These are phyloP conservation scores for Nakataea oryzae DNA, from an alignment of 2,329 filamentous ascomycete genomes.

Conservation along the genomic window DNA sequence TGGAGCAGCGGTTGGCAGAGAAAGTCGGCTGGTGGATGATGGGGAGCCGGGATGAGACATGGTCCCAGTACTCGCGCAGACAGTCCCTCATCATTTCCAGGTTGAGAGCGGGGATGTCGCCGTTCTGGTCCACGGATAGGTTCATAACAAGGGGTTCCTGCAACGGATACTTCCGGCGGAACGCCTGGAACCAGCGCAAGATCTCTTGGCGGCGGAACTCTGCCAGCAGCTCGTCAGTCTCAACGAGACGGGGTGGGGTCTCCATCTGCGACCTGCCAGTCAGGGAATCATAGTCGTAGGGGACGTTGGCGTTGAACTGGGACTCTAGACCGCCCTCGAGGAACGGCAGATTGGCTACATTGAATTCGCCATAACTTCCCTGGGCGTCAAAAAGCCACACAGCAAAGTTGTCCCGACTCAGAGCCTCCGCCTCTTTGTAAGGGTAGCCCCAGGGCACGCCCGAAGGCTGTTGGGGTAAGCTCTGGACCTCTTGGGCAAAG, in stretches of 20 bases:
- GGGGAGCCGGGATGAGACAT: conserved; percentile 76
- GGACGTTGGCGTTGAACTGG: conserved; percentile 38
- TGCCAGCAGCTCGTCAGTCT: conserved; percentile 30
- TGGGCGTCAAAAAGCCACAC: conserved; percentile 40
- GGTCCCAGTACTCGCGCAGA: conserved; percentile 77
- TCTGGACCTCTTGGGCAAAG: conserved; percentile 19
- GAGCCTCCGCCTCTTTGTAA: conserved; percentile 22
- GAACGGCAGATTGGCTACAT: conserved; percentile 32
- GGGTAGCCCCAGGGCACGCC: conserved; percentile 24
- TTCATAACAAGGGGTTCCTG: conserved; percentile 21
- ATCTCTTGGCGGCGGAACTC: conserved; percentile 34
- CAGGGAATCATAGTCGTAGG: conserved; percentile 39
- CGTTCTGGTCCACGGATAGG: conserved; percentile 26
- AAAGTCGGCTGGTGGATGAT: conserved; percentile 87
- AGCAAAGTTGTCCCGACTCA: conserved; percentile 34
- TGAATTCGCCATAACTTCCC: conserved; percentile 29
- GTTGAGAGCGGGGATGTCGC: conserved; percentile 45
- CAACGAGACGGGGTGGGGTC: conserved; percentile 26
- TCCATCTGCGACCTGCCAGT: conserved; percentile 35
- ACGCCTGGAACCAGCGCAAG: conserved; percentile 29
- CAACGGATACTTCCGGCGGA: conserved; percentile 30
- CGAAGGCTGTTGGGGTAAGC: conserved; percentile 19
- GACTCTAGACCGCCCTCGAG: conserved; percentile 39
- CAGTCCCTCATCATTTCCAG: conserved; percentile 78
- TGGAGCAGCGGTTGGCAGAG: conserved; percentile 65